Percentiles rank a stretch among this genome's conserved stretches.
These are phyloP conservation scores for Ramichloridium luteum DNA, from an alignment of 2,329 filamentous ascomycete species.

Conservation along the genomic window DNA sequence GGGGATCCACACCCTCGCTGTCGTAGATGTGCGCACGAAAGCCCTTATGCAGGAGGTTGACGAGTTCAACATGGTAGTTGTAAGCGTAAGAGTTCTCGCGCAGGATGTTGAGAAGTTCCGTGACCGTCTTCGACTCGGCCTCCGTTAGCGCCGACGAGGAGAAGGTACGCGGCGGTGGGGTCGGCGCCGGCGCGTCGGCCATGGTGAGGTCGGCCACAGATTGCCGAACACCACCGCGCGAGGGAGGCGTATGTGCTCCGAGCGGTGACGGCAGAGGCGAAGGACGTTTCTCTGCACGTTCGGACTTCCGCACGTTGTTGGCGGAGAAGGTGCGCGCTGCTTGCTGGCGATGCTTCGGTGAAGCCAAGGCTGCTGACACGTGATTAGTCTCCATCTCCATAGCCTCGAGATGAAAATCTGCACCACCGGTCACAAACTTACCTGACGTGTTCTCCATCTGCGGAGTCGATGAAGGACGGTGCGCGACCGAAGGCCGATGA, in stretches of 20 bases:
- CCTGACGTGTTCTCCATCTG: constrained; percentile 38
- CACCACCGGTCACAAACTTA: constrained; percentile 16
- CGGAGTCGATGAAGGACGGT: constrained; percentile 32
- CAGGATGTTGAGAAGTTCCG: constrained; percentile 32
- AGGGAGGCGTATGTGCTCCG: constrained; percentile 18
- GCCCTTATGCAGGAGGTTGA: constrained; percentile 37
- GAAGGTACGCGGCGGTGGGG: constrained; percentile 31
- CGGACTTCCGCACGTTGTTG: constrained; percentile 15
- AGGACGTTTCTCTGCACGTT: constrained; percentile 17
- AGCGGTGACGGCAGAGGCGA: constrained; percentile 8
- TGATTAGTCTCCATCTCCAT: constrained; percentile 7
- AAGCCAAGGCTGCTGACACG: constrained; percentile 30
- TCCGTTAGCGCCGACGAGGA: constrained; percentile 31
- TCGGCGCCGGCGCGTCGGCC: constrained; percentile 34
- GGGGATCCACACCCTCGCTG: constrained; percentile 21
- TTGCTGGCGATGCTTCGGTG: constrained; percentile 36
- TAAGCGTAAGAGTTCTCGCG: constrained; percentile 38
- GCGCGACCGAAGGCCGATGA: constrained; percentile 15
- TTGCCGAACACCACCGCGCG: constrained; percentile 30
- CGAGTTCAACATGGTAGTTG: constrained; percentile 35
- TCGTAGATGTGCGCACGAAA: constrained; percentile 31
- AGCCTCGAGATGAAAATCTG: neutral
- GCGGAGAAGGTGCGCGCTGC: constrained; percentile 25
- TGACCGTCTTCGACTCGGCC: constrained; percentile 32
- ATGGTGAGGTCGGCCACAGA: constrained; percentile 36